Evolutionary conservation across 2,329 filamentous ascomycete species (phyloP).

Genomic region (Sarocladium oryzae): DNA sequence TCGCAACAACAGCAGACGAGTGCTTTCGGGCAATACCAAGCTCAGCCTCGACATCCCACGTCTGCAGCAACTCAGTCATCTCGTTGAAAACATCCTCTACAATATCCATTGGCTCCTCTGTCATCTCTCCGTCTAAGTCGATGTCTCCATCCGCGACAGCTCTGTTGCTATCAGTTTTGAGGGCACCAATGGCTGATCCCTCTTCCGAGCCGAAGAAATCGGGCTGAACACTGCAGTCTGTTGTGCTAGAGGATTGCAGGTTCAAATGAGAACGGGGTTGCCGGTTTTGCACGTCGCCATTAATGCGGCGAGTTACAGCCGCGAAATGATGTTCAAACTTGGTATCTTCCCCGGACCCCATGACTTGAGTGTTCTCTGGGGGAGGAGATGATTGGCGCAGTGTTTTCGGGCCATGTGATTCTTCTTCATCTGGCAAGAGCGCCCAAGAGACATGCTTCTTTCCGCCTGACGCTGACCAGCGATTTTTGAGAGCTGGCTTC

Average conservation of each 20-base stretch:
- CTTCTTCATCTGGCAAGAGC: conserved; percentile 21
- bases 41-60: conserved; percentile 30
- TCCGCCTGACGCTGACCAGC: conserved; percentile 21
- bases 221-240: background rate
- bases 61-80: conserved; percentile 27
- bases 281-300: conserved; percentile 17
- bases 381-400: conserved; percentile 35
- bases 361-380: conserved; percentile 27
- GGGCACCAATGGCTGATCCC: background rate
- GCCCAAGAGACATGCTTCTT: conserved; percentile 32
- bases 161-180: background rate
- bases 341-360: conserved; percentile 27
- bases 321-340: conserved; percentile 44
- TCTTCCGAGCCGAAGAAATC: no score
- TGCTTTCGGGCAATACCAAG: conserved; percentile 23
- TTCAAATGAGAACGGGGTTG: background rate
- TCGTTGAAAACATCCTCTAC: conserved; percentile 31
- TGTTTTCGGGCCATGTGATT: conserved; percentile 11
- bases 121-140: background rate
- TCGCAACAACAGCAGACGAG: background rate
- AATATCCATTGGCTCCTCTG: conserved; percentile 27
- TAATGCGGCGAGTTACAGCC: conserved; percentile 27
- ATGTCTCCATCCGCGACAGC: background rate
- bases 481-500: conserved; percentile 24
- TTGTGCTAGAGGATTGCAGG: background rate